Conservation (phyloP, 306 rosid genomes). For the Rubus idaeus region DNA sequence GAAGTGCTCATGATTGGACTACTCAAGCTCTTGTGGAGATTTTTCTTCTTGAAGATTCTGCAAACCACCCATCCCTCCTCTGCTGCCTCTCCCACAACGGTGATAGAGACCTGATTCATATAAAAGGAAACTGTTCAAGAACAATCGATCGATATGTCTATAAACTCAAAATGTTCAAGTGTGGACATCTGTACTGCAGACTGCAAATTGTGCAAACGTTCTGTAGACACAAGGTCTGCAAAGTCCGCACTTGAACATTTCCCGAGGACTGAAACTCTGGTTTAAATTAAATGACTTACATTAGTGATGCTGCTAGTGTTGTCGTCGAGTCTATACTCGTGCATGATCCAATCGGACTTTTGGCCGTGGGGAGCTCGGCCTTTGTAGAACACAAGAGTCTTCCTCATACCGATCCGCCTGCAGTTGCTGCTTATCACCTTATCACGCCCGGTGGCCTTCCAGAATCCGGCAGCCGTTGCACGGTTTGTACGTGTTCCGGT, state of each 20-base stretch:
- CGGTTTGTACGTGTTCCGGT: conserved; percentile 92
- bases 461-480: conserved; percentile 87
- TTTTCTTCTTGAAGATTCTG: conserved; percentile 90
- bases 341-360: conserved; percentile 97
- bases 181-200: neutral
- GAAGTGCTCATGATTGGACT: conserved; percentile 36
- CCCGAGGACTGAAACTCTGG: neutral
- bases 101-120: conserved; percentile 32
- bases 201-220: neutral
- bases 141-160: neutral
- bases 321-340: conserved; percentile 86
- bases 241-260: neutral
- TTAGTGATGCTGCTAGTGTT: conserved; percentile 36
- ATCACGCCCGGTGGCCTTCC: conserved; percentile 98
- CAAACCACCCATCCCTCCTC: conserved; percentile 99
- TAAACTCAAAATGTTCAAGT: neutral
- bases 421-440: conserved; percentile 70
- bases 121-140: neutral
- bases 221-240: neutral
- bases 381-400: conserved; percentile 89
- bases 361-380: conserved; percentile 97
- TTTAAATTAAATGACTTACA: conserved; percentile 42
- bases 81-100: conserved; percentile 52
- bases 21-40: conserved; percentile 67
- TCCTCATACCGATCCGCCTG: conserved; percentile 85